Evolutionary conservation across 345 rosid genomes (phyloP), one percentile per base, ranked within the genome.

Genomic region (Ailanthus altissimus): DNA sequence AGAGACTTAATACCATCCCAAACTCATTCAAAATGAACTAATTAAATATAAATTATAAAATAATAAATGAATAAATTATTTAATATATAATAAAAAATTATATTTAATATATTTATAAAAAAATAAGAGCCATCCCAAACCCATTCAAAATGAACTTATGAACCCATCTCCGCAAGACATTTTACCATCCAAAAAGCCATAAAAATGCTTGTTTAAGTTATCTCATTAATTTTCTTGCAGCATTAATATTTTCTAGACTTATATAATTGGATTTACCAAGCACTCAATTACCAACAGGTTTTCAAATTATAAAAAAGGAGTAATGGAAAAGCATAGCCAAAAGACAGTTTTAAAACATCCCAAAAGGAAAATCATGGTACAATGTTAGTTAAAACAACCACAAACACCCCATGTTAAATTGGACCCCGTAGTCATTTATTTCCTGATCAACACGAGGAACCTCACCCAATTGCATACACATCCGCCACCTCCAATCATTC

Each of bases 351-450:
- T 32, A 32, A 32, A 32, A 32, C 38, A 32, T 32, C 38, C 38
- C 1, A 32, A 1, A 1, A 3, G 75, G 20, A 60, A 67, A 74
- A 20, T 49, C 28, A 57, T 15, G 73, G 58, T 36, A 70, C 16
- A 65, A 23, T 64, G 10, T 38, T 0, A 70, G 71, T 40, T 70
- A 32, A 49, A 64, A 42, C 67, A 56, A 54, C 80, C 84, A 75
- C 71, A 67, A 78, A 75, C 69, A 69, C 62, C 72, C 36, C 56
- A 67, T 61, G 54, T 72, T 76, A 69, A 11, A 77, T 54, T 59
- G 75, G 83, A 76, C 78, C 83, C 83, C 77, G 40, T 4, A 54
- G 70, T 38, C 46, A 4, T 7, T 54, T 54, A 15, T 40, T 60
- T 11, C 32, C 40, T 32, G 38, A 32, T 76, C 20, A 15, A 26